Percentiles rank a stretch among this genome's conserved stretches.
phyloP scores from a whole-genome alignment of 805 yeast species.

The Vanderwaltozyma verrucispora region DNA sequence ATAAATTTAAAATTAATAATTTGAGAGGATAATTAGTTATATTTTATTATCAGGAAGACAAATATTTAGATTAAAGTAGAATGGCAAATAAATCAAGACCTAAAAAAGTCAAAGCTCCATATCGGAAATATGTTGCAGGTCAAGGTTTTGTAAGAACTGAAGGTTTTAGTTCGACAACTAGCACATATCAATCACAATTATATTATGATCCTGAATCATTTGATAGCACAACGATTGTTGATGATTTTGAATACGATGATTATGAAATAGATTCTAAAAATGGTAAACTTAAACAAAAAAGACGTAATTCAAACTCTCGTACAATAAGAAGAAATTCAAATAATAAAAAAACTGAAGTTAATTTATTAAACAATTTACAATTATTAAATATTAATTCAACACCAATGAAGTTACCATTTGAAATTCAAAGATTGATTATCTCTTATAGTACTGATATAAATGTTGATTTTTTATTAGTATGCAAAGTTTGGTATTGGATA shows the following conservation, averaged over 20 bases:
- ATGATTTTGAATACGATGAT: slow-evolving; percentile 1
- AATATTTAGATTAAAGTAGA: no score
- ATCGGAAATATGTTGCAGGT: slow-evolving; percentile 57
- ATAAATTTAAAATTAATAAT: no score
- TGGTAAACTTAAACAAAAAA: neutral
- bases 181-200: neutral
- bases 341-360: neutral
- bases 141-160: slow-evolving; percentile 20
- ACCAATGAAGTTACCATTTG: slow-evolving; percentile 36
- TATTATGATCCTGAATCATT: neutral
- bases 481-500: slow-evolving; percentile 47
- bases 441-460: slow-evolving; percentile 9
- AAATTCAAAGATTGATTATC: slow-evolving; percentile 36
- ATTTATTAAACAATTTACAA: neutral
- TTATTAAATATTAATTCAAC: neutral
- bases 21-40: no score
- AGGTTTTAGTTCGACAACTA: neutral
- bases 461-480: slow-evolving; percentile 44
- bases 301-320: neutral
- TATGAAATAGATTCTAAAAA: neutral
- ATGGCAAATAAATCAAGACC: slow-evolving; percentile 85
- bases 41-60: no score
- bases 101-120: slow-evolving; percentile 70
- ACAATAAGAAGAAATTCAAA: neutral
- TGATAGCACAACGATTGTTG: slow-evolving; percentile 1